Evolutionary conservation across 805 yeast species (phyloP).

Genomic region (Candida maesae): DNA sequence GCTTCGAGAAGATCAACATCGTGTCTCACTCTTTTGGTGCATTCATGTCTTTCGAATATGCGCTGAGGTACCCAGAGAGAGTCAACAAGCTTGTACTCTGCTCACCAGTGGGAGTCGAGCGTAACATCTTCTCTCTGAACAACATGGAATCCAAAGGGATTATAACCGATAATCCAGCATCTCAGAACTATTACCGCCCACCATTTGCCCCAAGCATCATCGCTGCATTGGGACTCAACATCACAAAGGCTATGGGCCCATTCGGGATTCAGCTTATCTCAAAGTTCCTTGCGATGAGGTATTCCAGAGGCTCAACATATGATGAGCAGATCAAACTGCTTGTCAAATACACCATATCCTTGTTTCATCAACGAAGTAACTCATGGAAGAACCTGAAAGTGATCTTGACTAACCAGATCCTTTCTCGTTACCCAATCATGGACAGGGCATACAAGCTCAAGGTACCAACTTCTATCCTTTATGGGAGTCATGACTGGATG

Average conservation of each 20-base stretch:
- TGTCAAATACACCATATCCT: constrained; percentile 20
- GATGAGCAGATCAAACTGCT: constrained; percentile 18
- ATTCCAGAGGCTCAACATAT: constrained; percentile 21
- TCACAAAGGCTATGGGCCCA: constrained; percentile 44
- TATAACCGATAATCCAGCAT: constrained; percentile 17
- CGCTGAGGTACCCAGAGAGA: constrained; percentile 51
- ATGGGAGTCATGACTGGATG: constrained; percentile 79
- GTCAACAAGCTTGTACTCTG: constrained; percentile 55
- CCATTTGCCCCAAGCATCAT: constrained; percentile 30
- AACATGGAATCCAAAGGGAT: constrained; percentile 22
- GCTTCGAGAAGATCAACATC: constrained; percentile 52
- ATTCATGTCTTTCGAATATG: constrained; percentile 61
- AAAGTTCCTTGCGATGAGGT: constrained; percentile 30
- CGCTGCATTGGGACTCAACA: constrained; percentile 38
- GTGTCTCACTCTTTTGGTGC: constrained; percentile 84
- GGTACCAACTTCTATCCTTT: constrained; percentile 33
- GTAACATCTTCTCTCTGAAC: constrained; percentile 56
- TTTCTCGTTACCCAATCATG: constrained; percentile 61
- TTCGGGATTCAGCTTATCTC: constrained; percentile 36
- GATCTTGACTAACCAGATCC: constrained; percentile 30
- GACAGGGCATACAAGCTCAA: constrained; percentile 46
- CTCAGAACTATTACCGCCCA: constrained; percentile 26
- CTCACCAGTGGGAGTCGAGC: constrained; percentile 78
- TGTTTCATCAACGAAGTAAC: constrained; percentile 23
- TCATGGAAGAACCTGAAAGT: constrained; percentile 17